Conservation (phyloP, 345 rosid genomes). For the Nephelium lappaceum region DNA sequence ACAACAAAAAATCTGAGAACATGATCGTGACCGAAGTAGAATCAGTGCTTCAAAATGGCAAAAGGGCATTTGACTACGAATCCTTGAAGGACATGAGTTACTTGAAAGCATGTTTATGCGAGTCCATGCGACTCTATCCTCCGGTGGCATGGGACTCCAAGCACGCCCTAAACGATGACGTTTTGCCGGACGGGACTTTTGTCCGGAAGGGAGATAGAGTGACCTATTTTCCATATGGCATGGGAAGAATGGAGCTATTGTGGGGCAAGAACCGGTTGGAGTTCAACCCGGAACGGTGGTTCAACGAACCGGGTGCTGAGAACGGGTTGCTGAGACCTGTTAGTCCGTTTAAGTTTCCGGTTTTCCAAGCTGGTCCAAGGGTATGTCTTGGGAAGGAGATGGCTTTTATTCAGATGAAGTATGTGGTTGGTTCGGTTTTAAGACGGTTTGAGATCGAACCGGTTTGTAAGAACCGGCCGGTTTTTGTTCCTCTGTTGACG, state of each 20-base stretch:
- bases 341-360: conserved; percentile 60
- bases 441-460: conserved; percentile 46
- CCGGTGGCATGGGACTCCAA: conserved; percentile 81
- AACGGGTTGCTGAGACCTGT: conserved; percentile 38
- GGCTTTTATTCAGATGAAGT: conserved; percentile 79
- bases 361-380: conserved; percentile 80
- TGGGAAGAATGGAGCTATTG: conserved; percentile 76
- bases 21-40: conserved; percentile 41
- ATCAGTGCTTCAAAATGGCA: not conserved
- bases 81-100: conserved; percentile 50
- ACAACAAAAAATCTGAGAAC: conserved; percentile 35
- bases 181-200: conserved; percentile 66
- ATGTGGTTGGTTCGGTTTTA: conserved; percentile 53
- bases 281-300: conserved; percentile 73
- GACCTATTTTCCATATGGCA: conserved; percentile 62
- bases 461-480: conserved; percentile 37
- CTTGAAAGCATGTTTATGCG: conserved; percentile 61
- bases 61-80: conserved; percentile 33
- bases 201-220: conserved; percentile 58
- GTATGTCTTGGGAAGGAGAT: conserved; percentile 75
- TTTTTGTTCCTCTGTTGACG: conserved; percentile 61
- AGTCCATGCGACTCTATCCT: conserved; percentile 75
- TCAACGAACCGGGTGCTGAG: conserved; percentile 23
- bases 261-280: conserved; percentile 72
- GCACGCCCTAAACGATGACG: conserved; percentile 51